Evolutionary conservation across 2,329 filamentous ascomycete species (phyloP), one percentile per base, ranked within the genome.

Genomic region (Fusarium goolgardi): DNA sequence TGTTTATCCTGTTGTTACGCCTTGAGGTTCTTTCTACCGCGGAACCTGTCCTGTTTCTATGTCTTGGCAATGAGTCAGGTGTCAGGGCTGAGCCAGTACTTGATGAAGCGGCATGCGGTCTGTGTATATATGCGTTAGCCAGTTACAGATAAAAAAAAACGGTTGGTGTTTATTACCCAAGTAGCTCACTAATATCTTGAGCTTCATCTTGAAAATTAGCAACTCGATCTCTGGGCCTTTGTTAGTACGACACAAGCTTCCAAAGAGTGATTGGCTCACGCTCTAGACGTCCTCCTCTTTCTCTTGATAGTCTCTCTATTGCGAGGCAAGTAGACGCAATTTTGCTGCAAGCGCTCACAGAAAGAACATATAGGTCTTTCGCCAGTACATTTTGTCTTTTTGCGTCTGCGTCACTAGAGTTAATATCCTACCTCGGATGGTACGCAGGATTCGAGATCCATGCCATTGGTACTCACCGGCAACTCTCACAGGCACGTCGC

Each of bases 301-400:
- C 65, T 39, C 6, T 49, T 69, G 0, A 46, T 46, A 6, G 61
- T 66, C n/a, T 69, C 65, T 3, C 60, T 32, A 54, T 69, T 55
- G 1, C 65, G 50, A 1, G 65, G 65, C 4, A 69, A 44, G 21
- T 69, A 69, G n/a, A 63, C 65, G 25, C 65, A 69, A 21, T 46
- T 32, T 6, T 72, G 67, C 4, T 68, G 54, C 10, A 72, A 16
- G 0, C 70, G 31, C 7, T 72, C 58, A 41, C 70, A 72, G 16
- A 69, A 72, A 5, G 70, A 72, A 11, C 70, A 72, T 11, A 58
- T 23, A 1, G 70, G 70, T 9, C 50, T 52, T 47, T 72, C 70
- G 0, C 70, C 70, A 0, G 70, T 63, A n/a, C 70, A 72, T 40
- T 61, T 72, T 13, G 70, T 67, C 57, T 72, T 72, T 34, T 72